phyloP scores from a whole-genome alignment of 129 eudicot species.

The Dittrichia graveolens region DNA sequence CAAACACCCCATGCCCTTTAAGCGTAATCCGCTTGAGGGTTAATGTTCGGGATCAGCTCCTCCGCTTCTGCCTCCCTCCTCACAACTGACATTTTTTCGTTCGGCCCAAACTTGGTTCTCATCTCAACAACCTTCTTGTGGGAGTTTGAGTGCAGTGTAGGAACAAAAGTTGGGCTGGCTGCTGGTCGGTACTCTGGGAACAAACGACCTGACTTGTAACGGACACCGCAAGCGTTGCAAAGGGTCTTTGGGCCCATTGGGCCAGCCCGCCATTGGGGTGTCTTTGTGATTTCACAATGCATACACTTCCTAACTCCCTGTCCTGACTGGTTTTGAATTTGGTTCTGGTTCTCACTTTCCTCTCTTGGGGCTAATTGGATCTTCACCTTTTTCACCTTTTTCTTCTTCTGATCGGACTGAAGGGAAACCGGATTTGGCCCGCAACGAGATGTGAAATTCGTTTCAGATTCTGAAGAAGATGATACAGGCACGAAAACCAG shows the following conservation, averaged over 20 bases:
- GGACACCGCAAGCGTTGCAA: slow-evolving; percentile 98
- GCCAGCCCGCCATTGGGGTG: slow-evolving; percentile 99
- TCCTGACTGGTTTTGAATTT: slow-evolving; percentile 31
- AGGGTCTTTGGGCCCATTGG: slow-evolving; percentile 97
- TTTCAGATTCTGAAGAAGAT: slow-evolving; percentile 46
- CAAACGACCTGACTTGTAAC: slow-evolving; percentile 87
- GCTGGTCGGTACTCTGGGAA: slow-evolving; percentile 99
- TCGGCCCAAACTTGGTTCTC: slow-evolving; percentile 57
- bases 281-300: slow-evolving; percentile 97
- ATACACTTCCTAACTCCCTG: slow-evolving; percentile 77
- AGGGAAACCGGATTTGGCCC: slow-evolving; percentile 21
- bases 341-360: slow-evolving; percentile 26
- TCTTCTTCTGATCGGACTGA: slow-evolving; percentile 50
- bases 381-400: slow-evolving; percentile 45
- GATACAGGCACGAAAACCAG: slow-evolving; percentile 35
- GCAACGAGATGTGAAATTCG: slow-evolving; percentile 51
- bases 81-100: slow-evolving; percentile 11
- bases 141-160: slow-evolving; percentile 88
- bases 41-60: slow-evolving; percentile 39
- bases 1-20: slow-evolving; percentile 28
- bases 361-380: slow-evolving; percentile 32
- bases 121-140: slow-evolving; percentile 96
- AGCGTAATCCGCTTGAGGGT: slow-evolving; percentile 28
- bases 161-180: slow-evolving; percentile 90
- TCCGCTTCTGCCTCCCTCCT: slow-evolving; percentile 21